These are phyloP conservation scores for Scheffersomyces parashehatae DNA, from an alignment of 1,139 yeast genomes.

Conservation along the genomic window DNA sequence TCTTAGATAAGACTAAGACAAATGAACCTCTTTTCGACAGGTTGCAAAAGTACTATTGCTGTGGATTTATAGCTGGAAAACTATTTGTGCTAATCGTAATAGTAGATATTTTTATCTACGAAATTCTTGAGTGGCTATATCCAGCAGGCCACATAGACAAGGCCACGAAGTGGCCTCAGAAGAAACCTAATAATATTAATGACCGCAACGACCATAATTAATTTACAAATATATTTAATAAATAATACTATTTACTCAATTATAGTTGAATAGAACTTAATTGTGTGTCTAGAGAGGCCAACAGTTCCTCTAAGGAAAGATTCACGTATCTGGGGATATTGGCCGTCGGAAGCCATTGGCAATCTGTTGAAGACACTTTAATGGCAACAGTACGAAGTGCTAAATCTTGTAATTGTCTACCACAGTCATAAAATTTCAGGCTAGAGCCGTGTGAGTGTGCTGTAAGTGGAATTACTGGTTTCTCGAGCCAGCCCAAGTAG, in stretches of 20 bases:
- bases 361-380: slow-evolving; percentile 7
- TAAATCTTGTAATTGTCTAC: slow-evolving; percentile 6
- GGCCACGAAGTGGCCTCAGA: slow-evolving; percentile 77
- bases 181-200: slow-evolving; percentile 6
- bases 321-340: slow-evolving; percentile 21
- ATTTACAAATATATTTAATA: background rate
- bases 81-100: slow-evolving; percentile 76
- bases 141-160: slow-evolving; percentile 70
- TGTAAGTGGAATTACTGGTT: slow-evolving; percentile 6
- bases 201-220: background rate
- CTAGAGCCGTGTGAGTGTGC: background rate
- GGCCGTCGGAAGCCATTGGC: slow-evolving; percentile 22
- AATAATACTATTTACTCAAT: background rate
- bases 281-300: background rate
- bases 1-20: slow-evolving; percentile 44
- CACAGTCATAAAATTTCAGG: slow-evolving; percentile 3
- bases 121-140: slow-evolving; percentile 65
- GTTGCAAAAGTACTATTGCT: slow-evolving; percentile 62
- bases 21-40: slow-evolving; percentile 50
- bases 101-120: slow-evolving; percentile 69
- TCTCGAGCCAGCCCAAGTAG: slow-evolving; percentile 21
- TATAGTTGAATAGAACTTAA: background rate
- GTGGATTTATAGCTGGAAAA: slow-evolving; percentile 86
- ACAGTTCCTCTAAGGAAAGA: slow-evolving; percentile 11
- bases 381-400: slow-evolving; percentile 10